Evolutionary conservation across 345 rosid genomes (phyloP).

Genomic region (Corymbia maculata): DNA sequence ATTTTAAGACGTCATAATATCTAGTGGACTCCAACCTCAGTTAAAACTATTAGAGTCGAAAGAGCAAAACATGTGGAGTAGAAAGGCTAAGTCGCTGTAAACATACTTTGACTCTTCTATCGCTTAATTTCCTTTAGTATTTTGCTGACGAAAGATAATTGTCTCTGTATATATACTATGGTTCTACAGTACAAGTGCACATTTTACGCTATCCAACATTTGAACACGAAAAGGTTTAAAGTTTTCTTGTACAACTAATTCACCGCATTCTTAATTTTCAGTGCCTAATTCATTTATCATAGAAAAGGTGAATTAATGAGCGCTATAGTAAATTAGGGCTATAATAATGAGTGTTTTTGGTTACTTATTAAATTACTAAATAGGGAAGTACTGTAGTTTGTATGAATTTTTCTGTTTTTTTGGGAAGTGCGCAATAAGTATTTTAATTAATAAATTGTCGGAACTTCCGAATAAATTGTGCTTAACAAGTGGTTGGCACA

Average conservation of each 20-base stretch:
- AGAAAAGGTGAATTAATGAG: too few relatives aligned
- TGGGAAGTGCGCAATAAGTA: background rate
- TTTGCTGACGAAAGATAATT: background rate
- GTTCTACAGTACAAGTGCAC: background rate
- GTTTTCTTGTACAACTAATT: background rate
- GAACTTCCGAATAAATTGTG: background rate
- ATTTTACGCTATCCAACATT: background rate
- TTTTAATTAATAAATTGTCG: too few relatives aligned
- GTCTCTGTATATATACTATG: background rate
- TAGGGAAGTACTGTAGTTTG: background rate
- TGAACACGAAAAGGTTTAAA: background rate
- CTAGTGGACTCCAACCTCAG: background rate
- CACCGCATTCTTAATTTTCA: background rate
- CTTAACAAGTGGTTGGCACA: background rate
- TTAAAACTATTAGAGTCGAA: background rate
- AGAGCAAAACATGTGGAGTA: background rate
- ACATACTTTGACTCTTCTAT: background rate
- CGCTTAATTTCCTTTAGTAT: background rate
- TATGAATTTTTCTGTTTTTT: background rate
- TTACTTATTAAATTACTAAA: background rate
- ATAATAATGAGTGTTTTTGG: background rate
- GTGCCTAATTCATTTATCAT: background rate
- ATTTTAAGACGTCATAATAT: fast-evolving
- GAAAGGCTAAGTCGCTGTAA: background rate
- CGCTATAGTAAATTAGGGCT: background rate